Conservation (phyloP, 2,329 filamentous ascomycete species). For the Epichloe brachyelytri region DNA sequence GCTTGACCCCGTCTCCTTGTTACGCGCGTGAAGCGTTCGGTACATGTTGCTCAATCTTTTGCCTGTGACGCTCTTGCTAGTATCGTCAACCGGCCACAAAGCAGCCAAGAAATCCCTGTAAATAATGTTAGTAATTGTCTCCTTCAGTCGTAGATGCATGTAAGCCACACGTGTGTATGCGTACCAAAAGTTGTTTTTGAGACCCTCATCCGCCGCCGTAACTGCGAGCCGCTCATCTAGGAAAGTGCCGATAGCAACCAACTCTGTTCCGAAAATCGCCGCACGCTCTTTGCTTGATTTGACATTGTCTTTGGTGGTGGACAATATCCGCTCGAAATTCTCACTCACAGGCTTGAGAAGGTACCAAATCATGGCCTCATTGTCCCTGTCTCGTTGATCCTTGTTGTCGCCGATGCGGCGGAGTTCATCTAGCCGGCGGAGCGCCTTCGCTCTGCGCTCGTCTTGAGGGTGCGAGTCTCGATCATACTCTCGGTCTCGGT, state of each 20-base stretch:
- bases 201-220: conserved; percentile 25
- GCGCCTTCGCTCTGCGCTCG: conserved; percentile 28
- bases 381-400: conserved; percentile 31
- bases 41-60: conserved; percentile 32
- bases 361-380: conserved; percentile 34
- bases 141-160: background rate
- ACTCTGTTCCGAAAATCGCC: conserved; percentile 45
- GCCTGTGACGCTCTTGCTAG: conserved; percentile 30
- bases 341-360: conserved; percentile 45
- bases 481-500: conserved; percentile 12
- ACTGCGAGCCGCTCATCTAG: conserved; percentile 35
- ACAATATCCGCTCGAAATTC: conserved; percentile 45
- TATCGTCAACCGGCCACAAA: conserved; percentile 33
- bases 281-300: conserved; percentile 50
- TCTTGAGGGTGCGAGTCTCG: conserved; percentile 21
- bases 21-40: conserved; percentile 23
- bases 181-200: conserved; percentile 40
- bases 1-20: conserved; percentile 17
- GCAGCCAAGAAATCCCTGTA: conserved; percentile 31
- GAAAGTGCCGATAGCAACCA: conserved; percentile 50
- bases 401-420: conserved; percentile 35
- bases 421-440: conserved; percentile 29
- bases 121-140: conserved; percentile 10
- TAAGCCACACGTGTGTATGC: conserved; percentile 10
- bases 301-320: conserved; percentile 48